Conservation (phyloP, 768 basidiomycete species). For the Russula vinacea region DNA sequence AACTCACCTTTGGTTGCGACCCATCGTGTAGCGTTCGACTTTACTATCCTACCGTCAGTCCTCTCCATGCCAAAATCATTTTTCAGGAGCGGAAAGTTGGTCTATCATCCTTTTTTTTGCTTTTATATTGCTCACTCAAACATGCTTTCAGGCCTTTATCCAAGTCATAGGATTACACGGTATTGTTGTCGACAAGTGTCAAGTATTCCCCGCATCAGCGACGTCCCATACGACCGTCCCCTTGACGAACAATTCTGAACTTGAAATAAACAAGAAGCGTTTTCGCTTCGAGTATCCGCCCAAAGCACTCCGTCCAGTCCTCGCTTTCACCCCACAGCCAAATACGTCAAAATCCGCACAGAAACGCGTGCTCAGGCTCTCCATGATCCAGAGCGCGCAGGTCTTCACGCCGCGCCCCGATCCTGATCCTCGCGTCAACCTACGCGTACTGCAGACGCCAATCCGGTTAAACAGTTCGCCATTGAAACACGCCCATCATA, state of each 20-base stretch:
- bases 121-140: neutral
- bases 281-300: slow-evolving; percentile 76
- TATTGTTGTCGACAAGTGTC: slow-evolving; percentile 58
- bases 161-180: slow-evolving; percentile 59
- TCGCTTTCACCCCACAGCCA: slow-evolving; percentile 39
- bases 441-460: slow-evolving; percentile 60
- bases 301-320: slow-evolving; percentile 57
- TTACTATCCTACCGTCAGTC: slow-evolving; percentile 62
- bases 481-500: slow-evolving; percentile 26
- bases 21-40: slow-evolving; percentile 61
- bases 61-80: slow-evolving; percentile 62
- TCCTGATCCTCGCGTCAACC: slow-evolving; percentile 57
- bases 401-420: slow-evolving; percentile 68
- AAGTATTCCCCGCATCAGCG: slow-evolving; percentile 49
- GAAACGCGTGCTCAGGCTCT: slow-evolving; percentile 55
- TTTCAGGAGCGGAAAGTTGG: slow-evolving; percentile 63
- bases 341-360: slow-evolving; percentile 31
- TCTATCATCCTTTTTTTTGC: slow-evolving; percentile 1
- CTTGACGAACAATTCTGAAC: slow-evolving; percentile 59
- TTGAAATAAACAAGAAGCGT: slow-evolving; percentile 65
- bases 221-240: slow-evolving; percentile 51
- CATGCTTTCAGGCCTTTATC: slow-evolving; percentile 55
- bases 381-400: slow-evolving; percentile 72
- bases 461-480: slow-evolving; percentile 35
- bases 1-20: slow-evolving; percentile 68